A percentile compares a stretch with the other conserved stretches of the same genome.
phyloP scores from a whole-genome alignment of 192 early-diverging fungal genomes.

The Neocallimastix lanati region DNA sequence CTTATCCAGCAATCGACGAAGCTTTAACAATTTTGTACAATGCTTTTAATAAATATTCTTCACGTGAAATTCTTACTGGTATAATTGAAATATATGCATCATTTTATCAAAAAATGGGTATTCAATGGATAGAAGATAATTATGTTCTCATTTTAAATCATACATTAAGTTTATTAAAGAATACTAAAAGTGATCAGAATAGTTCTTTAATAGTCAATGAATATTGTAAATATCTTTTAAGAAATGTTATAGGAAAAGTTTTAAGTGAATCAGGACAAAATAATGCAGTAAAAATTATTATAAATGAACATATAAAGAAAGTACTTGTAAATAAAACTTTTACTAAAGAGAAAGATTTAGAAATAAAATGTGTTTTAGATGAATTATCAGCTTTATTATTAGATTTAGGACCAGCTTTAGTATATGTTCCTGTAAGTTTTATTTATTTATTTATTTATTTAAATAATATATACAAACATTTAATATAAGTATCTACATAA shows the following conservation, averaged over 20 bases:
- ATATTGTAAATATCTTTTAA: constrained; percentile 39
- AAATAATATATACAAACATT: no score
- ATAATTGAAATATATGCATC: constrained; percentile 62
- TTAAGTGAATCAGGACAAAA: constrained; percentile 62
- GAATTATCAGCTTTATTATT: constrained; percentile 51
- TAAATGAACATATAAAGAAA: constrained; percentile 34
- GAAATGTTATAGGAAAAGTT: constrained; percentile 56
- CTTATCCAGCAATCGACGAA: constrained; percentile 29
- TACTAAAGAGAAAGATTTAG: constrained; percentile 21
- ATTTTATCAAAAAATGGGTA: constrained; percentile 50
- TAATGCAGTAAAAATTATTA: constrained; percentile 38
- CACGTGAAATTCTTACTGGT: constrained; percentile 54
- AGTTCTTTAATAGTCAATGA: constrained; percentile 42
- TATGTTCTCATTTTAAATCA: constrained; percentile 51
- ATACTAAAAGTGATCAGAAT: constrained; percentile 20
- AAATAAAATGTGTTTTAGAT: constrained; percentile 49
- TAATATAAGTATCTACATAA: no score
- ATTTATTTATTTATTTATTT: not conserved
- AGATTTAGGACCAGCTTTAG: constrained; percentile 57
- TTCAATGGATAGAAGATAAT: constrained; percentile 48
- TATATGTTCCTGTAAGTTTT: constrained; percentile 24
- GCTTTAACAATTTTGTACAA: constrained; percentile 46
- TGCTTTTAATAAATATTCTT: constrained; percentile 32
- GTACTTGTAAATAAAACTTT: constrained; percentile 17
- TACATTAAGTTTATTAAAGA: constrained; percentile 33